Evolutionary conservation across 129 eudicot species (phyloP).

Genomic region (Artemisia argyi): DNA sequence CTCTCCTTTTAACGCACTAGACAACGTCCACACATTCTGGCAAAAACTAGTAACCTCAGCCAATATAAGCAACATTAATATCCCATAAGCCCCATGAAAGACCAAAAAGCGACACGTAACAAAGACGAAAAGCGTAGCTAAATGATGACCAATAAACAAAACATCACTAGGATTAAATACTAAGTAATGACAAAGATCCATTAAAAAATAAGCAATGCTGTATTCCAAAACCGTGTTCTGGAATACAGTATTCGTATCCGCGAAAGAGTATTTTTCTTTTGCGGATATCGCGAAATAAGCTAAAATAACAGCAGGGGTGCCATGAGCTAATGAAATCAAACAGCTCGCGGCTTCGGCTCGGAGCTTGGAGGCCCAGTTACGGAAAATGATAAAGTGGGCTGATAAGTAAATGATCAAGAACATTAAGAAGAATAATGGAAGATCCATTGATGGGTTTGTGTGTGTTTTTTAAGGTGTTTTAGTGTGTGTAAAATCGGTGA

Average conservation of each 20-base stretch:
- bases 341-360: constrained; percentile 92
- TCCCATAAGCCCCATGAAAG: constrained; percentile 65
- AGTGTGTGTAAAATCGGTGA: too few relatives aligned
- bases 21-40: constrained; percentile 89
- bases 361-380: constrained; percentile 60
- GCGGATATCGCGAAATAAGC: constrained; percentile 44
- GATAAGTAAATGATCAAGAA: constrained; percentile 48
- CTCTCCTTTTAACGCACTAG: constrained; percentile 48
- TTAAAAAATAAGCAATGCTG: constrained; percentile 82
- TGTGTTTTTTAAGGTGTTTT: background rate
- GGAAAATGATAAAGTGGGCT: constrained; percentile 59
- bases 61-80: constrained; percentile 55
- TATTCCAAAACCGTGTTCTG: constrained; percentile 67
- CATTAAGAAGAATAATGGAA: constrained; percentile 53
- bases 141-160: constrained; percentile 78
- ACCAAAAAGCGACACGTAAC: constrained; percentile 73
- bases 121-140: constrained; percentile 84
- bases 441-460: constrained; percentile 16
- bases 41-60: constrained; percentile 89
- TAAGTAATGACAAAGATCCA: constrained; percentile 74
- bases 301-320: constrained; percentile 82
- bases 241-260: constrained; percentile 37
- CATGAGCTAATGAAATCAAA: constrained; percentile 68
- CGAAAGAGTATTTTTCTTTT: background rate
- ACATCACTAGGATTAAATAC: constrained; percentile 76